A percentile compares a stretch with the other conserved stretches of the same genome.
Evolutionary conservation across 331 rosid genomes (phyloP).

Genomic region (Arachis monticola): DNA sequence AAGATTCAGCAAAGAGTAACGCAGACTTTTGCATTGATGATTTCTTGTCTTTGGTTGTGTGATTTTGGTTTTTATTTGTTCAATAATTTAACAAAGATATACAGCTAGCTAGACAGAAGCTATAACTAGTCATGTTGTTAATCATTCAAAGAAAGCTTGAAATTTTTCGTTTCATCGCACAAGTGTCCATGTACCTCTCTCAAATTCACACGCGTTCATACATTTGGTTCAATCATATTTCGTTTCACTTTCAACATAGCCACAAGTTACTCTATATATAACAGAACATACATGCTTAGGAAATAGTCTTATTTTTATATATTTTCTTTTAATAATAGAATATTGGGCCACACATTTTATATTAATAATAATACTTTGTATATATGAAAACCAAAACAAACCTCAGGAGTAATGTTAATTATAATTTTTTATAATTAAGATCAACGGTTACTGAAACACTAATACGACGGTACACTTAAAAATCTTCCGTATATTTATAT

Average conservation of each 20-base stretch:
- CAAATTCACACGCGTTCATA: slow-evolving; percentile 12
- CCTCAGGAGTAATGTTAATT: too few species aligned
- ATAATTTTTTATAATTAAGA: too few species aligned
- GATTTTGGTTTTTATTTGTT: slow-evolving; percentile 33
- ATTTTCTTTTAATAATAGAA: not conserved
- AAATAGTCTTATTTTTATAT: too few species aligned
- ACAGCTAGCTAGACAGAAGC: slow-evolving; percentile 36
- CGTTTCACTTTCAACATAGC: slow-evolving; percentile 36
- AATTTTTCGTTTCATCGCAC: slow-evolving; percentile 36
- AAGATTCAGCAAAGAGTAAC: slow-evolving; percentile 29
- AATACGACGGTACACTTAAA: too few species aligned
- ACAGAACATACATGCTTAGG: not conserved
- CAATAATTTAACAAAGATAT: slow-evolving; percentile 35
- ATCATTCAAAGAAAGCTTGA: slow-evolving; percentile 32
- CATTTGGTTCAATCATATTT: slow-evolving; percentile 39
- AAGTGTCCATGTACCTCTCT: slow-evolving; percentile 33
- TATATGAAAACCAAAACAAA: too few species aligned
- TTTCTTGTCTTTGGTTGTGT: slow-evolving; percentile 34
- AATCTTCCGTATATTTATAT: too few species aligned
- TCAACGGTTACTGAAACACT: too few species aligned
- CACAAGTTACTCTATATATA: not conserved
- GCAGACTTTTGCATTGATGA: slow-evolving; percentile 40
- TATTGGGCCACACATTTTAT: not conserved
- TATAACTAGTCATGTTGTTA: slow-evolving; percentile 20
- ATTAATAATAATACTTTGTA: too few species aligned